Evolutionary conservation across 495 filamentous ascomycete species (phyloP), one percentile per base, ranked within the genome.

Genomic region (Coniosporium apollinis): DNA sequence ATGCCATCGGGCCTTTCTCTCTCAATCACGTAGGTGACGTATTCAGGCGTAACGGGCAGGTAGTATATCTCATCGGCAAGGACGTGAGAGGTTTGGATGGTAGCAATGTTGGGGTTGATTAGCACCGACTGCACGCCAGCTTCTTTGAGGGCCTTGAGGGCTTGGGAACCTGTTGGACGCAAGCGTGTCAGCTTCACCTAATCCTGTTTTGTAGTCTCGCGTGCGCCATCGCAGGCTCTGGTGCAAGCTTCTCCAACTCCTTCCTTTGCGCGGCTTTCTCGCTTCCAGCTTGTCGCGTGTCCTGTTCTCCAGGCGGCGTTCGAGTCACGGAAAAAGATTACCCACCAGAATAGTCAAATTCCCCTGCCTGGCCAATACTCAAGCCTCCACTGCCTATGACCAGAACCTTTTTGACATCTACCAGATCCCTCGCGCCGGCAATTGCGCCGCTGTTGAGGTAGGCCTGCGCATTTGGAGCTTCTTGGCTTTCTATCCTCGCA

Each of bases 41-140:
- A 97, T 56, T 94, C 86, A 26, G 86, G 82, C 18, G 85, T 97
- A 31, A 97, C 89, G 7, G 87, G 87, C 2, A 94, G 74, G 65
- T 94, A 97, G 62, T 94, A 97, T 38, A 97, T 82, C 58, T 94
- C 89, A 48, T 97, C 87, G 7, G 87, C 87, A 33, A 97, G 69
- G 44, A 92, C 92, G 63, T 94, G 91, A 17, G 92, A 87, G 22
- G 87, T 97, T 58, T 97, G 87, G 49, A 97, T 97, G 19, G 87
- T 97, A 24, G 87, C 87, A 47, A 97, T 97, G 56, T 97, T 97
- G 30, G 87, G 89, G 59, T 97, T 97, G 63, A 97, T 86, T 37
- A 97, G 72, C 40, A 97, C 76, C 2, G 89, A 93, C 46, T 82
- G 76, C 42, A 97, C 85, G 41, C 81, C 79, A 45, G 91, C 87